Evolutionary conservation across 2,329 filamentous ascomycete species (phyloP).

Genomic region (Aplosporella prunicola): DNA sequence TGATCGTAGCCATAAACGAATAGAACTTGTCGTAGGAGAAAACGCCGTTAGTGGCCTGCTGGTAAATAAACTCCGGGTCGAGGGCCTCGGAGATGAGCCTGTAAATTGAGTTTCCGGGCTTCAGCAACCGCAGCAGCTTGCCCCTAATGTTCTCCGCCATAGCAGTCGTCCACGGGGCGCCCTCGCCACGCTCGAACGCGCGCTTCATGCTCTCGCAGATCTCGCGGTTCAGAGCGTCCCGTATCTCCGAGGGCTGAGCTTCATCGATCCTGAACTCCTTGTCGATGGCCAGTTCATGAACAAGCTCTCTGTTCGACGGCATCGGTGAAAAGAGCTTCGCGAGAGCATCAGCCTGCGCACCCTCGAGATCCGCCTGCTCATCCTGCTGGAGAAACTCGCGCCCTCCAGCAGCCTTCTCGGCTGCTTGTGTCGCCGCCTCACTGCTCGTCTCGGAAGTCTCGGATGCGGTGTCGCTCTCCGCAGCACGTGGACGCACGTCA

Average conservation of each 20-base stretch:
- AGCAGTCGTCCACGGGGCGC: conserved; percentile 58
- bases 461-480: conserved; percentile 39
- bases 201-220: conserved; percentile 53
- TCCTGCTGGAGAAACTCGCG: conserved; percentile 44
- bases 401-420: neutral
- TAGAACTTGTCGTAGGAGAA: conserved; percentile 81
- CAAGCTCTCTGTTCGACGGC: conserved; percentile 63
- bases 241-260: conserved; percentile 45
- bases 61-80: conserved; percentile 60
- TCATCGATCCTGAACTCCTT: conserved; percentile 63
- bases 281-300: conserved; percentile 73
- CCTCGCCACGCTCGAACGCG: conserved; percentile 54
- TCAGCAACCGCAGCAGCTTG: conserved; percentile 63
- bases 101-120: conserved; percentile 62
- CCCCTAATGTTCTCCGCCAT: conserved; percentile 62
- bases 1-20: conserved; percentile 60
- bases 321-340: conserved; percentile 50
- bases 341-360: conserved; percentile 35
- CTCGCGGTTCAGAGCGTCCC: conserved; percentile 50
- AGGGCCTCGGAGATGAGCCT: conserved; percentile 65
- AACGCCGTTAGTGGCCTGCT: conserved; percentile 59
- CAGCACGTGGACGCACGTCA: conserved; percentile 61
- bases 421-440: conserved; percentile 18
- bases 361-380: conserved; percentile 11
- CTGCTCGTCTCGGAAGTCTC: conserved; percentile 18